Percentiles rank a stretch among this genome's conserved stretches.
Evolutionary conservation across 768 basidiomycete genomes (phyloP).

Genomic region (Inosperma sp.): DNA sequence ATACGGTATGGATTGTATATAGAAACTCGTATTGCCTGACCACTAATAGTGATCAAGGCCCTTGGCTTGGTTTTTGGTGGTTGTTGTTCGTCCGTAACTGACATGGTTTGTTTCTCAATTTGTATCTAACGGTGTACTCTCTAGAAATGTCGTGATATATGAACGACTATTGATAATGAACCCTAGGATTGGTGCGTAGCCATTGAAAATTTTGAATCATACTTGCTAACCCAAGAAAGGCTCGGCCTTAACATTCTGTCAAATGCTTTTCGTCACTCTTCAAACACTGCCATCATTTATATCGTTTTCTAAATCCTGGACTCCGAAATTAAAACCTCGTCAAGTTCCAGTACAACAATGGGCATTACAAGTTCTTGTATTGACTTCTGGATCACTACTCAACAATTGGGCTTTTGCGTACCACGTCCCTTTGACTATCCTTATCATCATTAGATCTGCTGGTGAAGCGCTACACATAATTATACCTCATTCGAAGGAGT

Average conservation of each 20-base stretch:
- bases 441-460: conserved; percentile 83
- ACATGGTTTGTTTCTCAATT: neutral
- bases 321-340: conserved; percentile 58
- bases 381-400: conserved; percentile 62
- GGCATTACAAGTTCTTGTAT: conserved; percentile 65
- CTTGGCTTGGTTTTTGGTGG: conserved; percentile 72
- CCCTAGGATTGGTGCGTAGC: conserved; percentile 58
- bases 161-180: conserved; percentile 69
- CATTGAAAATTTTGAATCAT: conserved; percentile 1
- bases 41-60: too few species aligned
- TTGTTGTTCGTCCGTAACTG: conserved; percentile 67
- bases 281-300: conserved; percentile 66
- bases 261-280: conserved; percentile 73
- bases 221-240: conserved; percentile 36
- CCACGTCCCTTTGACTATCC: conserved; percentile 68
- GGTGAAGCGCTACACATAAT: conserved; percentile 38
- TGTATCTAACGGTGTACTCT: conserved; percentile 1
- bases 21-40: too few species aligned
- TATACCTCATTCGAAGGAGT: conserved; percentile 2
- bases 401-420: conserved; percentile 82
- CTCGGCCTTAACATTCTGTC: conserved; percentile 78
- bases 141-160: conserved; percentile 73
- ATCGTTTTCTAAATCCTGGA: conserved; percentile 29
- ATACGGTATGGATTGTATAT: too few species aligned
- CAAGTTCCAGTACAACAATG: conserved; percentile 66